Evolutionary conservation across 352 stramenopile species (phyloP).

Genomic region (Globisporangium megalacanthum): DNA sequence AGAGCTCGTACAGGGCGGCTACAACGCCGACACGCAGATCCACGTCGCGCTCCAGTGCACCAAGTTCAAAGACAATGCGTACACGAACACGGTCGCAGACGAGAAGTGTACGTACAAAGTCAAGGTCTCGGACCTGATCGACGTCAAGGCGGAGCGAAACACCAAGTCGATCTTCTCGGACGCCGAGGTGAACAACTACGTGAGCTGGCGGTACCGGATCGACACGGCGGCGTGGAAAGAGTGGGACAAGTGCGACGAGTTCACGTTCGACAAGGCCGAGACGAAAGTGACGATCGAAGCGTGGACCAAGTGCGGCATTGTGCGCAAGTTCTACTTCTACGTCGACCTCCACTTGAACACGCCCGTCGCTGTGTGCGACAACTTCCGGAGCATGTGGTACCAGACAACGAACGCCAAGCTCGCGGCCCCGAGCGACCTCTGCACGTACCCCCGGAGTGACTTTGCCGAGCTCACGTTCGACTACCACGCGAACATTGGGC

Average conservation of each 20-base stretch:
- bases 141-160: conserved; percentile 19
- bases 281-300: conserved; percentile 54
- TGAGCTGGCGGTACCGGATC: conserved; percentile 61
- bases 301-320: conserved; percentile 50
- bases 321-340: conserved; percentile 38
- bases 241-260: background rate
- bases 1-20: conserved; percentile 27
- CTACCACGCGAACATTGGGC: conserved; percentile 43
- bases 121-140: conserved; percentile 29
- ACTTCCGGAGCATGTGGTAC: conserved; percentile 67
- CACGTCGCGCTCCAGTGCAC: conserved; percentile 51
- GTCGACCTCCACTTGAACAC: conserved; percentile 49
- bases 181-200: conserved; percentile 23
- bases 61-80: conserved; percentile 3
- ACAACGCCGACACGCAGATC: conserved; percentile 54
- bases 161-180: conserved; percentile 7
- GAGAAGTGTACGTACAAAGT: conserved; percentile 24
- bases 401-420: conserved; percentile 29
- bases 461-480: conserved; percentile 61
- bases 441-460: conserved; percentile 43
- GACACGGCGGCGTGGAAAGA: background rate
- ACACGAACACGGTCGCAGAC: conserved; percentile 10
- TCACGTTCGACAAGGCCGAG: conserved; percentile 2
- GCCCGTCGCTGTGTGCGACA: conserved; percentile 37
- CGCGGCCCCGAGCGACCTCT: conserved; percentile 28